Base-by-base conservation (phyloP, 148 eudicot species). In the Camellia sinensis region DNA sequence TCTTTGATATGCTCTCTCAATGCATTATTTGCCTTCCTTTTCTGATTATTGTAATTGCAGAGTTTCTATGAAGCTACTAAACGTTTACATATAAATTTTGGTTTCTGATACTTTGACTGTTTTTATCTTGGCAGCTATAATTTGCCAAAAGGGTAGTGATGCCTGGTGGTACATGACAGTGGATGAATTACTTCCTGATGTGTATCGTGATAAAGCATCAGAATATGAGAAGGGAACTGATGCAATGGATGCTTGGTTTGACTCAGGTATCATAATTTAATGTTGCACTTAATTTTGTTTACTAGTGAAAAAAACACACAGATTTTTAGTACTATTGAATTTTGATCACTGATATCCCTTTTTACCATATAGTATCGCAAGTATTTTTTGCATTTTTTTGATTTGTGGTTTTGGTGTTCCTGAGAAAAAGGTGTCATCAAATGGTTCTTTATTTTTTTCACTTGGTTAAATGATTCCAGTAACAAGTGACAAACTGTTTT, bases 101-200 rank as follows among this genome's bases (percentile, higher is more conserved):
- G 44, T 52, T 62, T 68, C 13, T 74, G 15, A 14, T 59, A 44
- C 61, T 81, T 19, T n/a, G 64, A 12, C 79, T 17, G 10, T 68
- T 86, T 59, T 64, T 29, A 41, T 60, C 64, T 82, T 82, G 81
- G 84, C 89, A 91, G 95, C 93, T 84, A 87, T 97, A 75, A 80
- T 94, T 80, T 85, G 93, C 40, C 85, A 91, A 63, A 97, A 91
- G 85, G 98, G 99, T 71, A 97, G 98, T 78, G 99, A 97, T 88
- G 98, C 98, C 60, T 97, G 99, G 99, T 97, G 99, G 99, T 92
- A 90, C 80, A 86, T 94, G 97, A 78, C 65, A 61, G 92, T 92
- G 65, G 97, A 94, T 84, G 95, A 92, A 62, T 85, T 97, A 84
- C 98, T 97, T 85, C 97, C 99, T 62, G 92, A 88, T 60, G 83